phyloP scores from a whole-genome alignment of 169 alveolate genomes.

The Cryptosporidium muris region DNA sequence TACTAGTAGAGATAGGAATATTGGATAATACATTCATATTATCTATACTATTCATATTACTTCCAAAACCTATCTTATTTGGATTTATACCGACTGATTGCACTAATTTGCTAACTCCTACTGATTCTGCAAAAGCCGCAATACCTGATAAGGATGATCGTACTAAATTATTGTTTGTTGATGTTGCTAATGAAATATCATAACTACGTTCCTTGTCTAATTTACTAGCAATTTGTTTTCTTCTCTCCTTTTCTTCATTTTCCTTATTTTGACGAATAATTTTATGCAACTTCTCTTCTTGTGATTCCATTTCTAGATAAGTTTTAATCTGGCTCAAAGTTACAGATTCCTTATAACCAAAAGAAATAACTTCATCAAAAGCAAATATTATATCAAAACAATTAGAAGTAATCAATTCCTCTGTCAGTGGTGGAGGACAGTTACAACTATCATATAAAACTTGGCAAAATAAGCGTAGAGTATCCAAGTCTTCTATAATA shows the following conservation, averaged over 20 bases:
- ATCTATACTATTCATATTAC: neutral
- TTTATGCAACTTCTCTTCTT: constrained; percentile 85
- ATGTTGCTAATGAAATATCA: constrained; percentile 64
- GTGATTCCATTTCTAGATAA: constrained; percentile 90
- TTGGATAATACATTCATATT: neutral
- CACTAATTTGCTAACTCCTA: constrained; percentile 52
- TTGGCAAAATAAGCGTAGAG: constrained; percentile 83
- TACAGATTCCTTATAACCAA: constrained; percentile 87
- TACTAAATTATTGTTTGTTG: constrained; percentile 57
- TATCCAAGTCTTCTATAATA: constrained; percentile 89
- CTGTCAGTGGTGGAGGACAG: constrained; percentile 77
- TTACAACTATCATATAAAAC: constrained; percentile 77
- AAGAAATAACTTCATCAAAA: constrained; percentile 86
- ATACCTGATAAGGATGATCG: constrained; percentile 64
- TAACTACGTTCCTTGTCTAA: constrained; percentile 83
- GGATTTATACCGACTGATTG: constrained; percentile 42
- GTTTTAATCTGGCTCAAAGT: constrained; percentile 86
- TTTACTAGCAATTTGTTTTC: constrained; percentile 87
- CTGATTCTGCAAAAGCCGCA: constrained; percentile 70
- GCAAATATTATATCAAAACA: constrained; percentile 87
- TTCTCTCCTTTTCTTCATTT: constrained; percentile 88
- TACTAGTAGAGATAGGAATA: constrained; percentile 1
- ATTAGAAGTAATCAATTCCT: constrained; percentile 81
- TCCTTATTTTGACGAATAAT: constrained; percentile 78
- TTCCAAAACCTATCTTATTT: neutral